A percentile compares a stretch with the other conserved stretches of the same genome.
Evolutionary conservation across 2,329 filamentous ascomycete species (phyloP).

Genomic region (Fusarium nelsonii): DNA sequence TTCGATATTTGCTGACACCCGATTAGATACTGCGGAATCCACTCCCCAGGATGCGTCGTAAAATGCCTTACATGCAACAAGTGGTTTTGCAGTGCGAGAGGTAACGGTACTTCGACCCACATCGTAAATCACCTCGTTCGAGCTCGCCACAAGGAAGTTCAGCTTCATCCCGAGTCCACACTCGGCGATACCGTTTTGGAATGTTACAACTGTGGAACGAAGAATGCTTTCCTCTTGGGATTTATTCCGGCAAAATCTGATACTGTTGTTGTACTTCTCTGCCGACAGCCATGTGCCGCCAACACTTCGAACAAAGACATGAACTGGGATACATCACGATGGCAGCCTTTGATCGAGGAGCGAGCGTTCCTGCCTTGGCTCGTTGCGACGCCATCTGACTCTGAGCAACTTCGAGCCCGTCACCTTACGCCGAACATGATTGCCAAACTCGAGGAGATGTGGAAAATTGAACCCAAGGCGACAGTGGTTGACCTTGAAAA

Average conservation of each 20-base stretch:
- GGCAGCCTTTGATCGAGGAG: slow-evolving; percentile 97
- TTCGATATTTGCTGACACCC: slow-evolving; percentile 43
- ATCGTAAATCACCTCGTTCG: slow-evolving; percentile 98
- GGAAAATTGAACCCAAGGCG: slow-evolving; percentile 93
- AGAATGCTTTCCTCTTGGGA: slow-evolving; percentile 96
- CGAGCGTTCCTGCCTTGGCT: slow-evolving; percentile 96
- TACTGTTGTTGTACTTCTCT: slow-evolving; percentile 95
- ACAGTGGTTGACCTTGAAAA: slow-evolving; percentile 94
- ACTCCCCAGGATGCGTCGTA: slow-evolving; percentile 93
- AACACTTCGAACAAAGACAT: slow-evolving; percentile 98
- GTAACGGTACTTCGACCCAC: slow-evolving; percentile 95
- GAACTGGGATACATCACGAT: slow-evolving; percentile 99
- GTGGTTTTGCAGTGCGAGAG: slow-evolving; percentile 98
- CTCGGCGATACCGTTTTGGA: slow-evolving; percentile 96
- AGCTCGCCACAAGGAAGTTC: slow-evolving; percentile 97
- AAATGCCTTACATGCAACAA: slow-evolving; percentile 97
- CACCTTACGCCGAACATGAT: slow-evolving; percentile 96
- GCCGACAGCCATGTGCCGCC: slow-evolving; percentile 94
- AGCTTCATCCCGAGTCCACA: slow-evolving; percentile 91
- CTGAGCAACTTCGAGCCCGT: slow-evolving; percentile 93
- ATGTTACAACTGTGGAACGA: slow-evolving; percentile 99
- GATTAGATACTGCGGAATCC: slow-evolving; percentile 91
- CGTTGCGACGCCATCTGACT: slow-evolving; percentile 87
- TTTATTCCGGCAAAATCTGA: slow-evolving; percentile 99
- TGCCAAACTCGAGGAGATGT: slow-evolving; percentile 95